phyloP scores from a whole-genome alignment of 768 basidiomycete genomes.

The Crepidotus variabilis region DNA sequence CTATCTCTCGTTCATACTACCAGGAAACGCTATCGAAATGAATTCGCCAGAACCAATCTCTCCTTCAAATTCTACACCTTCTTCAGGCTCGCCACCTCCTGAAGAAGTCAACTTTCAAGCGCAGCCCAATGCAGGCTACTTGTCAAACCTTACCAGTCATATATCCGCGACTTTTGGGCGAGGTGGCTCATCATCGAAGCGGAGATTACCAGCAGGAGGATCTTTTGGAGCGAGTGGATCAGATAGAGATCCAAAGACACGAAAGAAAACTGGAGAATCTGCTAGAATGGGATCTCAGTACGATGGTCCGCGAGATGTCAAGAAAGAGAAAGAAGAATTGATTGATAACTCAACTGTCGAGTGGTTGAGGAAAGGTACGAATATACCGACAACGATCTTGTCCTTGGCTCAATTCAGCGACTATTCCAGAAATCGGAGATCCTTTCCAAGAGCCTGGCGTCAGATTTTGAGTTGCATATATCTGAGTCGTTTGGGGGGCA shows the following conservation, averaged over 20 bases:
- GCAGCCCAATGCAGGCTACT: conserved; percentile 11
- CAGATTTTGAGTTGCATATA: conserved; percentile 9
- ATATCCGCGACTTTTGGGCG: conserved; percentile 28
- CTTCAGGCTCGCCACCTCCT: conserved; percentile 39
- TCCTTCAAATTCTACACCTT: conserved; percentile 37
- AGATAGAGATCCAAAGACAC: conserved; percentile 46
- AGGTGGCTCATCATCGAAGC: conserved; percentile 36
- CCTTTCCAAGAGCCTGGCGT: conserved; percentile 40
- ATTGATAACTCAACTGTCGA: conserved; percentile 48
- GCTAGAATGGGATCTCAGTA: conserved; percentile 17
- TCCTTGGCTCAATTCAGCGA: neutral
- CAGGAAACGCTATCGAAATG: conserved; percentile 20
- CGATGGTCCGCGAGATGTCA: conserved; percentile 27
- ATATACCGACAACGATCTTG: conserved; percentile 9
- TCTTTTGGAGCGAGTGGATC: conserved; percentile 37
- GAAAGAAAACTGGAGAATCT: conserved; percentile 43
- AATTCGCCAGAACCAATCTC: conserved; percentile 41
- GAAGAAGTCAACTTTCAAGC: conserved; percentile 30
- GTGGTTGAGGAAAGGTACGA: conserved; percentile 48
- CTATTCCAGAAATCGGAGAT: conserved; percentile 47
- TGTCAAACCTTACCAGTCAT: conserved; percentile 31
- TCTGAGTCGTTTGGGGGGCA: too few relatives aligned
- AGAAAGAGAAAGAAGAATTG: conserved; percentile 54
- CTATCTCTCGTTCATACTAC: neutral
- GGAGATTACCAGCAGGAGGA: conserved; percentile 44